Base-by-base conservation (phyloP, 768 basidiomycete species). In the Mycena leptocephala region DNA sequence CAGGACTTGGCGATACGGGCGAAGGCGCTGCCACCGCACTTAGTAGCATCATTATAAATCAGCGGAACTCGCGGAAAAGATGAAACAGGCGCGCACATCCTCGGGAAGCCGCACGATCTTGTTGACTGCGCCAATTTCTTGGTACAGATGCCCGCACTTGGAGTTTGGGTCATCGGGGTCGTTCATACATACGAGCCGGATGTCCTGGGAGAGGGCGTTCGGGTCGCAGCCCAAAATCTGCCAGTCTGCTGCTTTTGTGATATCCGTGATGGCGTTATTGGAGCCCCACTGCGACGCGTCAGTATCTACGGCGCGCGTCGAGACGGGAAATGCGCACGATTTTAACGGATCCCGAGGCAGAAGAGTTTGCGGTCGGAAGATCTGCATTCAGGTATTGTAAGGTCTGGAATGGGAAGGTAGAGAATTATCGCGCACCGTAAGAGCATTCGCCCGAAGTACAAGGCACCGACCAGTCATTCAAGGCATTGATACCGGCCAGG, bases 231-330 rank as follows among this genome's bases (percentile, higher is more conserved):
- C 83, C 30, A 86, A 74, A 55, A 88, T 85, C 33, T 80, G 78
- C 87, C 87, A 88, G 30, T 84, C 86, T 10, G 86, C 87, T 24
- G 86, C 87, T 20, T 76, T n/a, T 5, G 87, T 88, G 63, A 88
- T 84, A 63, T 88, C 87, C 9, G 85, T 82, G 37, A 87, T 83
- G 2, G 82, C 78, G 51, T 77, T 69, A 11, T 56, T 43, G 10
- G 79, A 70, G 16, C 80, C 80, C 81, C 80, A 82, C 79, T 81
- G 3, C 32, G 43, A 24, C 30, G 59, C 61, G 33, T 73, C 7
- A 63, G 46, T 24, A 24, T 24, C 8, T 37, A 14, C 51, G 26
- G 2, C 32, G 30, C 22, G n/a, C 18, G 0, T 10, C 28, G 6
- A 30, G 39, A 28, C 13, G 24, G 20, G 35, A 39, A 13, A 22